Evolutionary conservation across 345 rosid species (phyloP).

Genomic region (Citropsis articulata): DNA sequence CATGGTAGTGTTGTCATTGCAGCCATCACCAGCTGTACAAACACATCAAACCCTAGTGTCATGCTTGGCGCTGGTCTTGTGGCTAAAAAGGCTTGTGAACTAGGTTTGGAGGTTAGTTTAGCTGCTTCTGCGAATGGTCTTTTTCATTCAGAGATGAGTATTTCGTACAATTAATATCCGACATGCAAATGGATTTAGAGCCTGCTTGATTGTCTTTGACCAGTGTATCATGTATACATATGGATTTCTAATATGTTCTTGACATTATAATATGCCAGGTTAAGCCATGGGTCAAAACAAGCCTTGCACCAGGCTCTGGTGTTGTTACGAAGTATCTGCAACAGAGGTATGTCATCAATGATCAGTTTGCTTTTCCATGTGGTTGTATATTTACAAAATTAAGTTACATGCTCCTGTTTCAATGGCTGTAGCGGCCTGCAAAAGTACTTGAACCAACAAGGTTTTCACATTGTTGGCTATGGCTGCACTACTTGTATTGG

Average conservation of each 20-base stretch:
- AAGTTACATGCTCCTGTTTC: neutral
- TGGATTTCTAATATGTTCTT: neutral
- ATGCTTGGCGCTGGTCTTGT: conserved; percentile 83
- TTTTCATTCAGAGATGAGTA: neutral
- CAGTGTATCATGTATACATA: neutral
- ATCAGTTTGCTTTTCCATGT: neutral
- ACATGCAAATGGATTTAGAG: neutral
- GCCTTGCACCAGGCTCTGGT: conserved; percentile 84
- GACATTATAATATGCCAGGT: conserved; percentile 41
- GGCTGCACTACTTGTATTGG: conserved; percentile 90
- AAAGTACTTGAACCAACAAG: conserved; percentile 54
- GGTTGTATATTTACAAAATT: neutral
- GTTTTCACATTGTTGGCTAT: conserved; percentile 72
- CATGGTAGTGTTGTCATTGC: conserved; percentile 81
- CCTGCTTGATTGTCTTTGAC: neutral
- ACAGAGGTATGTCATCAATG: conserved; percentile 40
- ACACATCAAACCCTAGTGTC: conserved; percentile 79
- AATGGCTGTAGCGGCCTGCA: conserved; percentile 59
- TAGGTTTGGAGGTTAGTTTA: conserved; percentile 58
- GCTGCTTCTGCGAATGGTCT: neutral
- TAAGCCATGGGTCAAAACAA: conserved; percentile 87
- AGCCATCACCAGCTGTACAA: conserved; percentile 81
- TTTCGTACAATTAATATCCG: neutral
- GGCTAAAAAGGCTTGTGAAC: conserved; percentile 74
- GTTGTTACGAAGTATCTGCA: conserved; percentile 70